A percentile compares a stretch with the other conserved stretches of the same genome.
These are phyloP conservation scores for Cytospora paraplurivora DNA, from an alignment of 2,329 filamentous ascomycete species.

Conservation along the genomic window DNA sequence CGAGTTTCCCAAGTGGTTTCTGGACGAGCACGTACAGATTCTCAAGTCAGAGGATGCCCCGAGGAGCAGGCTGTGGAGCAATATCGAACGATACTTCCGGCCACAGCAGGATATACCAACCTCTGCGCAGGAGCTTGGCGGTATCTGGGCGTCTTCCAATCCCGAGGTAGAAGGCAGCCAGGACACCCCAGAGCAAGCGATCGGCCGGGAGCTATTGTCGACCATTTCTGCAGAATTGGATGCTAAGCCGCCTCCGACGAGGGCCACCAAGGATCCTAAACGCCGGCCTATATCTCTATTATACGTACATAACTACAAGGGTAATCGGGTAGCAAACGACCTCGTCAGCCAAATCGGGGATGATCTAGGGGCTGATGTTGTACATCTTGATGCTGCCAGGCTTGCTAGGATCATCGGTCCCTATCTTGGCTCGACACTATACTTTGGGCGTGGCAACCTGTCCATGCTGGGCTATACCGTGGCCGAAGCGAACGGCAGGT, in stretches of 20 bases:
- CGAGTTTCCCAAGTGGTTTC: slow-evolving; percentile 59
- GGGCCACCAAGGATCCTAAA: slow-evolving; percentile 31
- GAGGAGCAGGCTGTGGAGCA: slow-evolving; percentile 30
- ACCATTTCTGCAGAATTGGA: slow-evolving; percentile 39
- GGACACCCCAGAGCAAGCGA: slow-evolving; percentile 30
- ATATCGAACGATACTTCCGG: slow-evolving; percentile 13
- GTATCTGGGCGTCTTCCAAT: slow-evolving; percentile 22
- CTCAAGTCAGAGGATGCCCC: slow-evolving; percentile 37
- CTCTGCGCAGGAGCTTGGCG: slow-evolving; percentile 18
- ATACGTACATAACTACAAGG: slow-evolving; percentile 40
- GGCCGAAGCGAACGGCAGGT: slow-evolving; percentile 56
- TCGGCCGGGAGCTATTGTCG: slow-evolving; percentile 37
- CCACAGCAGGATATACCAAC: not conserved
- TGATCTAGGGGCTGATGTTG: slow-evolving; percentile 62
- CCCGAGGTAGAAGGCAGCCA: slow-evolving; percentile 19
- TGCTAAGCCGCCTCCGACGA: slow-evolving; percentile 31
- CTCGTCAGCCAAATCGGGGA: slow-evolving; percentile 38
- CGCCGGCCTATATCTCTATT: slow-evolving; percentile 41
- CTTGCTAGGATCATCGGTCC: slow-evolving; percentile 69
- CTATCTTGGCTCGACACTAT: slow-evolving; percentile 64
- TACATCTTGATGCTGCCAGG: slow-evolving; percentile 69
- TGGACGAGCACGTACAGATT: slow-evolving; percentile 51
- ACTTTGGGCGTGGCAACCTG: slow-evolving; percentile 52
- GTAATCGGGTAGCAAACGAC: slow-evolving; percentile 33
- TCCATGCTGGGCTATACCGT: slow-evolving; percentile 60